Evolutionary conservation across 2,329 filamentous ascomycete species (phyloP).

Genomic region (Sodiomyces alkalinus): DNA sequence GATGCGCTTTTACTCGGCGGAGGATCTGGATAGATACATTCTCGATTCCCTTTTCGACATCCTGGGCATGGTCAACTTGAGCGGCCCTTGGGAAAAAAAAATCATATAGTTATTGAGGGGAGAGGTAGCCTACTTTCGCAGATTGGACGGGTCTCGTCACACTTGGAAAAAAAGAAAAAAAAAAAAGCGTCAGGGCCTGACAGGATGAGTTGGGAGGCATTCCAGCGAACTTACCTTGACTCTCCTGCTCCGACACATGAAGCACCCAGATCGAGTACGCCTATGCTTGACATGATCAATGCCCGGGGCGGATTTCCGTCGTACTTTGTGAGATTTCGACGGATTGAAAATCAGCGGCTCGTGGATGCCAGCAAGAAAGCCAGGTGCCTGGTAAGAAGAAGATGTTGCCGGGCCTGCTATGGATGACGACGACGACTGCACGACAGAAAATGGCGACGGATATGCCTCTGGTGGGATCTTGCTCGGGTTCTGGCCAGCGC

Average conservation of each 20-base stretch:
- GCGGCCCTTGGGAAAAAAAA: too few relatives aligned
- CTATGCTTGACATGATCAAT: conserved; percentile 78
- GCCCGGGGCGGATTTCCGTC: conserved; percentile 34
- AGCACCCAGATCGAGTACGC: conserved; percentile 86
- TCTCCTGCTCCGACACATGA: conserved; percentile 72
- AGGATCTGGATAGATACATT: conserved; percentile 78
- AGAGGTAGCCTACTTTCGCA: conserved; percentile 57
- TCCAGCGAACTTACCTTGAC: conserved; percentile 62
- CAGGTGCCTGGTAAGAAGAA: conserved; percentile 30
- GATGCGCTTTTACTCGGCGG: conserved; percentile 26
- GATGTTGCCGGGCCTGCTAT: conserved; percentile 15
- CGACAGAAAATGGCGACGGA: conserved; percentile 19
- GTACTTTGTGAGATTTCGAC: conserved; percentile 30
- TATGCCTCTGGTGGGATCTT: conserved; percentile 24
- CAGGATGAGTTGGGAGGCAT: too few relatives aligned
- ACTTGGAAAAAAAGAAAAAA: conserved; percentile 35
- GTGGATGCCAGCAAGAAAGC: conserved; percentile 34
- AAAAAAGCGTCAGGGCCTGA: neutral
- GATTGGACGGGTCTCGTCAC: conserved; percentile 74
- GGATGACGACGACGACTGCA: conserved; percentile 9
- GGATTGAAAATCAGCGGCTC: conserved; percentile 33
- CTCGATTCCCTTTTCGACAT: conserved; percentile 80
- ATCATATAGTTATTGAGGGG: too few relatives aligned
- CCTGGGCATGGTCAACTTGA: conserved; percentile 34
- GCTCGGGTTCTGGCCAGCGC: conserved; percentile 21